phyloP scores from a whole-genome alignment of 176 grass and related monocot genomes.

The Musa schizocarpa region DNA sequence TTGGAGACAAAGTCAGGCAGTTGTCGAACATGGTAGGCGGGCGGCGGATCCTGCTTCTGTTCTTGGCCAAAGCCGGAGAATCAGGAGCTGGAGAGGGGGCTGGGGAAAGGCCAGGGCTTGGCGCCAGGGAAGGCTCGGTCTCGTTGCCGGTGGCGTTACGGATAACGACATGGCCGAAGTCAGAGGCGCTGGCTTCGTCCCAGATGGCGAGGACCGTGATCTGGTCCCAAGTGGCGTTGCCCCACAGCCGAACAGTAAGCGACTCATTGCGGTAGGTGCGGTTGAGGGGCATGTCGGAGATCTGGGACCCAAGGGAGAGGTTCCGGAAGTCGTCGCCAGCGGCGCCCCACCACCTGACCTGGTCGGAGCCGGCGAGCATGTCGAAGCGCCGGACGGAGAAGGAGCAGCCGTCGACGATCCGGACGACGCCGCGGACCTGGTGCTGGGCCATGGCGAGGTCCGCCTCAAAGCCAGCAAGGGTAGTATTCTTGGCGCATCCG shows the following conservation, averaged over 20 bases:
- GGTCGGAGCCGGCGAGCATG: constrained; percentile 63
- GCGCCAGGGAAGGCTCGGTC: background rate
- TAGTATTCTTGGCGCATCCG: constrained; percentile 45
- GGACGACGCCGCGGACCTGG: constrained; percentile 67
- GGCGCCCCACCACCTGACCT: constrained; percentile 62
- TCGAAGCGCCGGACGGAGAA: constrained; percentile 67
- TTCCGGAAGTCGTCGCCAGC: constrained; percentile 38
- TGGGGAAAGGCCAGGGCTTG: constrained; percentile 7
- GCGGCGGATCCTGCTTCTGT: constrained; percentile 8
- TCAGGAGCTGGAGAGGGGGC: background rate
- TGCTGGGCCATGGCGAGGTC: constrained; percentile 83
- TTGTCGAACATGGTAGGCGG: constrained; percentile 70
- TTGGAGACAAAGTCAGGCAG: constrained; percentile 47
- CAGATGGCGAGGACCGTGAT: constrained; percentile 67
- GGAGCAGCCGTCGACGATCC: constrained; percentile 69
- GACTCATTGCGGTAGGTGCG: constrained; percentile 54
- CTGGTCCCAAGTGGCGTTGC: constrained; percentile 46
- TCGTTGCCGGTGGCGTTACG: constrained; percentile 6
- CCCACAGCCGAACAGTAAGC: constrained; percentile 45
- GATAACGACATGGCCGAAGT: constrained; percentile 68
- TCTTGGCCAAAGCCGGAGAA: background rate
- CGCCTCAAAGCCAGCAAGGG: constrained; percentile 34
- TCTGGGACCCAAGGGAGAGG: constrained; percentile 37
- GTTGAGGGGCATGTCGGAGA: constrained; percentile 35
- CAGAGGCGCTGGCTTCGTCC: constrained; percentile 80